phyloP scores from a whole-genome alignment of 306 rosid species.

The Sphenostylis stenocarpa region DNA sequence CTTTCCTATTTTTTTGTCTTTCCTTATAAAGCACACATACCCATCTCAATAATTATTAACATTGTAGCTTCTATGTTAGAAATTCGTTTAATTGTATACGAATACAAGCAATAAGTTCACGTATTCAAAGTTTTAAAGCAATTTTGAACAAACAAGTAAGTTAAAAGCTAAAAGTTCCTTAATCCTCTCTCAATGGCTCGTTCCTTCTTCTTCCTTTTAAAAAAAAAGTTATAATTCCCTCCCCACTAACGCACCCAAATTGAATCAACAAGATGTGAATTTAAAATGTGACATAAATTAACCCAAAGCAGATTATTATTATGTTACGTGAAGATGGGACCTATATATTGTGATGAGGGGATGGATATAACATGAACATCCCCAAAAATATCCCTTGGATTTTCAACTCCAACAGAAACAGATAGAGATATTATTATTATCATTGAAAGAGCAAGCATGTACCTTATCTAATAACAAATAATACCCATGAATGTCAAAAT shows the following conservation, averaged over 20 bases:
- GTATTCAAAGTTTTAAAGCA: neutral
- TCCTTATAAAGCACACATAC: too few species aligned
- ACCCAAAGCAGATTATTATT: neutral
- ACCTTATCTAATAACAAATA: conserved; percentile 12
- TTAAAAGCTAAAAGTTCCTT: neutral
- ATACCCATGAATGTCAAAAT: neutral
- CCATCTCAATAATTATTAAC: too few species aligned
- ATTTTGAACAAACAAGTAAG: neutral
- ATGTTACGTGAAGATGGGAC: neutral
- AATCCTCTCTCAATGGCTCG: too few species aligned
- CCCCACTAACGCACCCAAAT: neutral
- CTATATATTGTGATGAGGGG: neutral
- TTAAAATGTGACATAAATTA: neutral
- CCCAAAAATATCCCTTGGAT: neutral
- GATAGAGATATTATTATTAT: conserved; percentile 4
- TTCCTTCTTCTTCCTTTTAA: too few species aligned
- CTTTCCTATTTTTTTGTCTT: too few species aligned
- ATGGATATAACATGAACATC: neutral
- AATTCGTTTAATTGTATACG: too few species aligned
- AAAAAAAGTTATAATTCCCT: too few species aligned
- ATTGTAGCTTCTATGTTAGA: too few species aligned
- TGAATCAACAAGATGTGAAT: neutral
- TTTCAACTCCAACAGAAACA: neutral
- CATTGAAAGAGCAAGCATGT: neutral
- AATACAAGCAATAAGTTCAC: too few species aligned